Evolutionary conservation across 495 filamentous ascomycete genomes (phyloP), one percentile per base, ranked within the genome.

Genomic region (Zalerion maritima): DNA sequence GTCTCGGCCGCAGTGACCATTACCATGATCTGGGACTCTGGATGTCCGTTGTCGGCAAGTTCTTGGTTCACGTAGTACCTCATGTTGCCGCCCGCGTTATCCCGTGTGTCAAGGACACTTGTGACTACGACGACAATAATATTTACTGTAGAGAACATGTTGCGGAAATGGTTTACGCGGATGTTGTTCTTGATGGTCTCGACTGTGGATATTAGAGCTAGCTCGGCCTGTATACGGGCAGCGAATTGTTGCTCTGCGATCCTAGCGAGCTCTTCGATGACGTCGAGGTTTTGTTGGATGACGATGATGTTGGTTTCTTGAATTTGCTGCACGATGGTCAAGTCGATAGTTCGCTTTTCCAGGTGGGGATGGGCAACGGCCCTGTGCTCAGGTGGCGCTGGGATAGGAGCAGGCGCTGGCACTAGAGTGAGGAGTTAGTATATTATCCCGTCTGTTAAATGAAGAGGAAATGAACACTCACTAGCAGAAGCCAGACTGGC

Each of bases 121-220:
- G 52, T 40, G 1, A 56, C 50, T 2, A 42, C 48, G 12, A 56
- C 41, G 13, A 56, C 46, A n/a, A 54, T 42, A 11, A 28, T 40
- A 32, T 56, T 56, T 10, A 54, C 52, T 40, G 49, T 45, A 4
- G 39, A 28, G 32, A 49, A 54, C 18, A 42, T 43, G 10, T 49
- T 35, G 26, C 38, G 46, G 34, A 56, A 46, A 26, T 40, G 40
- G 40, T 56, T 56, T 26, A 54, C 21, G 5, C 50, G 47, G 35
- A 56, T 52, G 35, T 56, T 56, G 28, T 53, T 44, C 43, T 51
- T 53, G 38, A 56, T 46, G 12, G 40, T 43, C 28, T 56, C 32
- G 4, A 54, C 38, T 17, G 53, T 43, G 8, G 41, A 39, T 18
- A 45, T 37, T 7, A 53, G 35, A 9, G 45, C 43, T n/a, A 56